phyloP scores from a whole-genome alignment of 768 basidiomycete genomes.

The Kwoniella dejecticola region DNA sequence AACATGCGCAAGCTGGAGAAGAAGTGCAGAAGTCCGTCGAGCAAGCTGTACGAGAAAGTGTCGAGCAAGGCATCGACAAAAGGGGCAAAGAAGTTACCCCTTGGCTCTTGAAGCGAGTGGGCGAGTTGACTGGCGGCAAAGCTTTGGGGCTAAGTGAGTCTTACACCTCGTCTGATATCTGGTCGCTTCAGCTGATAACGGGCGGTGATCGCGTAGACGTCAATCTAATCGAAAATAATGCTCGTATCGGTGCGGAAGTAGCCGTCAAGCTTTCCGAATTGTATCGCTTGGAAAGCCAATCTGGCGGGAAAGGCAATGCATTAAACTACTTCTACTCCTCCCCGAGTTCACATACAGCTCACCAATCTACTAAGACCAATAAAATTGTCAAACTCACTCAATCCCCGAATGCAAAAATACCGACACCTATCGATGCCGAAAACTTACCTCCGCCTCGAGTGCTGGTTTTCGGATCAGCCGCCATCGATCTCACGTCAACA shows the following conservation, averaged over 20 bases:
- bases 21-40: conserved; percentile 76
- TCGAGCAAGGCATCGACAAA: conserved; percentile 73
- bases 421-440: neutral
- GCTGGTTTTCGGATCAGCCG: conserved; percentile 79
- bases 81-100: conserved; percentile 91
- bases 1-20: conserved; percentile 69
- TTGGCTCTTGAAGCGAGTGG: conserved; percentile 83
- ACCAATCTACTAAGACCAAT: neutral
- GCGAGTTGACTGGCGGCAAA: conserved; percentile 73
- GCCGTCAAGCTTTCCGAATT: conserved; percentile 66
- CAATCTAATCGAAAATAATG: conserved; percentile 86
- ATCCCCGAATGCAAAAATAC: neutral
- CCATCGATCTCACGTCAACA: conserved; percentile 74
- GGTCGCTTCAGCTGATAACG: neutral
- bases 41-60: conserved; percentile 79
- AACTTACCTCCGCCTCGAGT: conserved; percentile 55
- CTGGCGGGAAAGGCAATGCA: conserved; percentile 40
- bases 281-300: conserved; percentile 59
- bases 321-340: conserved; percentile 21
- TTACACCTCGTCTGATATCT: neutral
- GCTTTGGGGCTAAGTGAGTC: conserved; percentile 72
- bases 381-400: neutral
- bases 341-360: neutral
- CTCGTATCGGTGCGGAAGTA: conserved; percentile 65
- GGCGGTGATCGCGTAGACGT: conserved; percentile 63